Conservation (phyloP, 1,284 basidiomycete genomes). For the Kwoniella shivajii region DNA sequence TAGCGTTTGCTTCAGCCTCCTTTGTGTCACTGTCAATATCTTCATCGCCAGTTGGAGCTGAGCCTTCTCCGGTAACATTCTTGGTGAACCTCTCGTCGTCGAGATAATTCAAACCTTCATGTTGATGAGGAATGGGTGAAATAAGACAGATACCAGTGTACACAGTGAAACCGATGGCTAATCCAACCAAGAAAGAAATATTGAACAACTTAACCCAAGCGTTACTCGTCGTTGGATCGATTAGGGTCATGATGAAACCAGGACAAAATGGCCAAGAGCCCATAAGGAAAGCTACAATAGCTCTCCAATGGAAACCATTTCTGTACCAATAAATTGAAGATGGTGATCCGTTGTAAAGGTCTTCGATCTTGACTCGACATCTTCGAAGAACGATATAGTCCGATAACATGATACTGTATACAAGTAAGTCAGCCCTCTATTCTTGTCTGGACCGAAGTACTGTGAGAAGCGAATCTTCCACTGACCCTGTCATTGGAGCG, state of each 20-base stretch:
- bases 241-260: constrained; percentile 30
- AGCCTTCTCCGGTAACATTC: constrained; percentile 6
- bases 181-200: constrained; percentile 32
- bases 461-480: constrained; percentile 7
- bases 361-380: constrained; percentile 44
- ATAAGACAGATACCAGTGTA: constrained; percentile 3
- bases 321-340: constrained; percentile 37
- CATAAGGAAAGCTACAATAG: constrained; percentile 26
- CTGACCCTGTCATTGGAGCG: constrained; percentile 41
- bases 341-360: constrained; percentile 34
- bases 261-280: constrained; percentile 27
- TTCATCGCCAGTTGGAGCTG: background rate
- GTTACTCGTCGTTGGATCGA: constrained; percentile 15
- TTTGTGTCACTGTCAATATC: constrained; percentile 3
- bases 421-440: no score
- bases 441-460: background rate
- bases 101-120: constrained; percentile 13
- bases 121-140: constrained; percentile 1
- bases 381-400: constrained; percentile 55
- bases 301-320: constrained; percentile 34
- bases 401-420: constrained; percentile 41
- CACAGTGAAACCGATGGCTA: constrained; percentile 4
- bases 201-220: constrained; percentile 35
- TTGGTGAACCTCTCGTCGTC: constrained; percentile 14
- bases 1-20: background rate